Base-by-base conservation (phyloP, 2,329 filamentous ascomycete genomes). In the Tolypocladium pustulatum region DNA sequence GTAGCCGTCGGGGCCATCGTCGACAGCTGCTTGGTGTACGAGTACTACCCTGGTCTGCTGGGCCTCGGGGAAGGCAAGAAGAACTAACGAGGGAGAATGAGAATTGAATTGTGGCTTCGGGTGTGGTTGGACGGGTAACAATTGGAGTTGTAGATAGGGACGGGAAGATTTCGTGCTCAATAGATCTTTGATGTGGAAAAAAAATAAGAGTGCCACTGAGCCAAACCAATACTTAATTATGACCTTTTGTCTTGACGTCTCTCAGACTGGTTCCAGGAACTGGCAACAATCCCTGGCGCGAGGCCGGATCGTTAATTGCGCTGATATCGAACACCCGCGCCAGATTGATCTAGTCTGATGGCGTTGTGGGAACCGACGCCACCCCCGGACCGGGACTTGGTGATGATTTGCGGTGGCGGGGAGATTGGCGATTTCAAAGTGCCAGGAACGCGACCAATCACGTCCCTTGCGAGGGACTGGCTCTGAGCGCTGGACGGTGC, bases 11-110 rank as follows among this genome's bases (percentile, higher is more conserved):
- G 64, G 49, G 55, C 63, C 7, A 63, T 60, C 4, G 55, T 65
- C 1, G 70, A 72, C 54, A 57, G 63, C 27, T 66, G 65, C 30
- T 43, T 71, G 8, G 36, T 67, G 9, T 69, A 69, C 58, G 63
- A 66, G 30, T 71, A 69, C 55, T 68, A 62, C 60, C 64, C 67
- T 51, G 58, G 55, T 22, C 15, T 63, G 3, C 7, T 62, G 40
- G 59, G 57, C 36, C 22, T 57, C 4, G 55, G 58, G n/a, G 56
- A 60, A 17, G 41, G 38, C 15, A 53, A 37, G 46, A 58, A 51
- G 51, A 22, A 61, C 15, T 46, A 51, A 41, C 25, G 6, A 20
- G 6, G 13, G 6, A 17, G 6, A 7, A 8, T 1, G 7, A 30
- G 15, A 20, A 6, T 51, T 30, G 25, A 51, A 20, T 17, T 2